Percentiles rank a stretch among this genome's conserved stretches.
Conservation (phyloP, 2,329 filamentous ascomycete genomes). For the Fusarium setosum region DNA sequence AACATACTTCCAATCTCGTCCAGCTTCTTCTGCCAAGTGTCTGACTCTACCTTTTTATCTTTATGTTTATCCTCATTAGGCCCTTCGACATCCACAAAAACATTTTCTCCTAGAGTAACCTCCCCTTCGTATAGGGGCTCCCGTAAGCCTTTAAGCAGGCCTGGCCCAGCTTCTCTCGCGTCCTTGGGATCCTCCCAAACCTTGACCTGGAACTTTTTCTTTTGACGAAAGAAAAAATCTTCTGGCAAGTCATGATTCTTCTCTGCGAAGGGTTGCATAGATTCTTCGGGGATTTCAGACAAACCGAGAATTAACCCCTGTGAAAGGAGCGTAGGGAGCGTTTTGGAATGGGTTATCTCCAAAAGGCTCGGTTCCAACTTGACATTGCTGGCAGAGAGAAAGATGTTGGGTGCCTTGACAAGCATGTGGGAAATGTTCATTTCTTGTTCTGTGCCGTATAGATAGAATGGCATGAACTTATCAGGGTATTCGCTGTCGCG, state of each 20-base stretch:
- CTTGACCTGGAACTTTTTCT: conserved; percentile 10
- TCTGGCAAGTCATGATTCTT: conserved; percentile 16
- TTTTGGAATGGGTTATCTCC: conserved; percentile 5
- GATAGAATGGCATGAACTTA: conserved; percentile 55
- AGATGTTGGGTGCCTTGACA: conserved; percentile 54
- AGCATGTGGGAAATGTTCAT: conserved; percentile 57
- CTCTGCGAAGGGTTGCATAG: conserved; percentile 53
- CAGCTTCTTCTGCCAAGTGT: conserved; percentile 37
- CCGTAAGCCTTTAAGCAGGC: conserved; percentile 1
- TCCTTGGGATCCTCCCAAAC: conserved; percentile 28
- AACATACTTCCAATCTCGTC: conserved; percentile 35
- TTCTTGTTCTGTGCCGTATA: conserved; percentile 53
- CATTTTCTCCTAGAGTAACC: conserved; percentile 20
- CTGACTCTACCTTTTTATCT: conserved; percentile 15
- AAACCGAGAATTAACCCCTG: conserved; percentile 45
- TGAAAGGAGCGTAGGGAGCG: conserved; percentile 22
- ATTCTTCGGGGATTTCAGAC: conserved; percentile 47
- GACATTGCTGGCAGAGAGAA: conserved; percentile 44
- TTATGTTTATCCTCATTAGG: conserved; percentile 33
- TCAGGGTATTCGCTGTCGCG: conserved; percentile 50
- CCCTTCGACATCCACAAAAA: conserved; percentile 37
- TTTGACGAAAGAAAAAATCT: conserved; percentile 24
- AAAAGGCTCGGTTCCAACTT: conserved; percentile 20
- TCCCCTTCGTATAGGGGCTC: conserved; percentile 7
- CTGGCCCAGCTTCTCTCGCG: conserved; percentile 2